Evolutionary conservation across 768 basidiomycete genomes (phyloP).

Genomic region (Tylopilus rubrobrunneus): DNA sequence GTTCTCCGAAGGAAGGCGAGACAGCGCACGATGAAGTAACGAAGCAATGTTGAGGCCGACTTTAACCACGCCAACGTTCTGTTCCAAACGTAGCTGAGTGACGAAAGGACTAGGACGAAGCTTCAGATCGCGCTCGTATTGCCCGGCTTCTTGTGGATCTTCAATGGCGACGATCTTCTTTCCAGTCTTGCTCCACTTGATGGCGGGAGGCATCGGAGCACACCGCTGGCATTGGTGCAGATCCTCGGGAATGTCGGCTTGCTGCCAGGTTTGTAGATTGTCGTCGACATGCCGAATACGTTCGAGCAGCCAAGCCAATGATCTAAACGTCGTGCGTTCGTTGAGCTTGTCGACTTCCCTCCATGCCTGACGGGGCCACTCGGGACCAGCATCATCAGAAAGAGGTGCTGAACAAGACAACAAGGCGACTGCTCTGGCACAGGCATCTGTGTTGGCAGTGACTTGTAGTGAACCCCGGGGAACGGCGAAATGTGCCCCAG

Average conservation of each 20-base stretch:
- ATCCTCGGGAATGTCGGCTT: slow-evolving; percentile 41
- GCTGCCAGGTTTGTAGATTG: slow-evolving; percentile 65
- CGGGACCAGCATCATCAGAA: slow-evolving; percentile 60
- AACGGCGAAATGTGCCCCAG: slow-evolving; percentile 61
- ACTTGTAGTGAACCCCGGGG: slow-evolving; percentile 54
- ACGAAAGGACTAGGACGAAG: slow-evolving; percentile 82
- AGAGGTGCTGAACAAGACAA: slow-evolving; percentile 76
- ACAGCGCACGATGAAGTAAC: slow-evolving; percentile 79
- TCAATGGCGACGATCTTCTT: slow-evolving; percentile 69
- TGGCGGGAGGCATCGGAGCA: slow-evolving; percentile 71
- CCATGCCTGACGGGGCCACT: slow-evolving; percentile 79
- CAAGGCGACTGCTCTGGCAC: slow-evolving; percentile 71
- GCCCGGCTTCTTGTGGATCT: slow-evolving; percentile 80
- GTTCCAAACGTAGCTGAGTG: slow-evolving; percentile 70
- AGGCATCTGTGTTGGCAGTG: slow-evolving; percentile 54
- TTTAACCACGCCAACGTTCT: slow-evolving; percentile 65
- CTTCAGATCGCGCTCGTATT: slow-evolving; percentile 87
- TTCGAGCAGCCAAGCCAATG: slow-evolving; percentile 84
- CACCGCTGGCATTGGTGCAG: slow-evolving; percentile 70
- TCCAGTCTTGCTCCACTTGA: slow-evolving; percentile 66
- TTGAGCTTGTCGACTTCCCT: slow-evolving; percentile 81
- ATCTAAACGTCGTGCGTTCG: slow-evolving; percentile 76
- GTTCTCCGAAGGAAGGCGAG: slow-evolving; percentile 63
- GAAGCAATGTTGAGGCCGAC: slow-evolving; percentile 88
- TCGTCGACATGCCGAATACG: slow-evolving; percentile 74